Percentiles rank a stretch among this genome's conserved stretches.
Evolutionary conservation across 306 rosid genomes (phyloP).

Genomic region (Mimosa pudica): DNA sequence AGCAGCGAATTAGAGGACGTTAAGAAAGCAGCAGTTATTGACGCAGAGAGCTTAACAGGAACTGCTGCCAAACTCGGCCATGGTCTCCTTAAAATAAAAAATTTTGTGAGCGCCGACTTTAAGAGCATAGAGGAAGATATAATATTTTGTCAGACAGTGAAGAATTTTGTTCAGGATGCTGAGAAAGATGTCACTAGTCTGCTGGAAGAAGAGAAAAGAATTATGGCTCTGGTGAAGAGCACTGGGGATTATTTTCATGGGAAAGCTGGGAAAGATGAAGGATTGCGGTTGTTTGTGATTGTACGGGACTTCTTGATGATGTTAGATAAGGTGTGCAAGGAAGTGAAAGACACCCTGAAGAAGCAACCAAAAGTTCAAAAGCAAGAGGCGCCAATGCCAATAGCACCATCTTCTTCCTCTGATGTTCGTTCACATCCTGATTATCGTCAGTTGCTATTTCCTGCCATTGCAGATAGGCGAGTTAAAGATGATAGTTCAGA

Average conservation of each 20-base stretch:
- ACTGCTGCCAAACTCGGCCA: slow-evolving; percentile 75
- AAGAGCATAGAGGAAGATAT: slow-evolving; percentile 40
- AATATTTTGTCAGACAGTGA: slow-evolving; percentile 53
- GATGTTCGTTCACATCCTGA: slow-evolving; percentile 49
- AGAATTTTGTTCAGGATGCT: slow-evolving; percentile 69
- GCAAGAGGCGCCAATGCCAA: slow-evolving; percentile 42
- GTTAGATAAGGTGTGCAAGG: slow-evolving; percentile 82
- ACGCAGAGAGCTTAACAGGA: slow-evolving; percentile 76
- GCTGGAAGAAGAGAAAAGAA: slow-evolving; percentile 76
- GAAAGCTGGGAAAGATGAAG: slow-evolving; percentile 83
- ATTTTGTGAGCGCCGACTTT: slow-evolving; percentile 59
- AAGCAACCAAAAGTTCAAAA: slow-evolving; percentile 42
- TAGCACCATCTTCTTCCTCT: slow-evolving; percentile 39
- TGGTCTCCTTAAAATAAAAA: slow-evolving; percentile 57
- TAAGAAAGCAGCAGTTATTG: slow-evolving; percentile 78
- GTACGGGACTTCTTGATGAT: slow-evolving; percentile 86
- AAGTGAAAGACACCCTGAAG: slow-evolving; percentile 53
- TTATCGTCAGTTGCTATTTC: slow-evolving; percentile 57
- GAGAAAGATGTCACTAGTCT: slow-evolving; percentile 60
- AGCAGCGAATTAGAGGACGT: slow-evolving; percentile 78
- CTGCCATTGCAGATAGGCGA: slow-evolving; percentile 64
- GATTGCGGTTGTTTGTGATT: slow-evolving; percentile 70
- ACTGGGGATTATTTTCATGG: slow-evolving; percentile 98
- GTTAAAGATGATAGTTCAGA: slow-evolving; percentile 75
- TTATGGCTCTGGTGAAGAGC: slow-evolving; percentile 79